Evolutionary conservation across 2,329 filamentous ascomycete genomes (phyloP).

Genomic region (Ascochyta lentis): DNA sequence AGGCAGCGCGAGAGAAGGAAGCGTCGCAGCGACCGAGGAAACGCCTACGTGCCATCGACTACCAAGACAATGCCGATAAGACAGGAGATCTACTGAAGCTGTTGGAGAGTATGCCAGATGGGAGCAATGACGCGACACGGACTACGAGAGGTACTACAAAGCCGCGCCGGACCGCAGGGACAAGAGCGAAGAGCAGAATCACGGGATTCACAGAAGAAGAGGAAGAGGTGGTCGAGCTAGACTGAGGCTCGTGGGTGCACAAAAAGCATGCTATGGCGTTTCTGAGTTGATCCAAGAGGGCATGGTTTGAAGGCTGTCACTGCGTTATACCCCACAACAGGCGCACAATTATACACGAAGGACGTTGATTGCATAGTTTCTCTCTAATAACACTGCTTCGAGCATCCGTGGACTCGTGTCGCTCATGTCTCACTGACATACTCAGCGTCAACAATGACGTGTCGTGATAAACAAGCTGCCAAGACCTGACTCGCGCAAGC

Average conservation of each 20-base stretch:
- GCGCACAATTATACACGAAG: neutral
- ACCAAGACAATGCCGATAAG: constrained; percentile 5
- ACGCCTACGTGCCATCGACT: constrained; percentile 37
- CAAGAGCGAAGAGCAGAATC: constrained; percentile 25
- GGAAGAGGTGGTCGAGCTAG: constrained; percentile 36
- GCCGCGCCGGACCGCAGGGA: constrained; percentile 8
- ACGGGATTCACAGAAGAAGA: constrained; percentile 31
- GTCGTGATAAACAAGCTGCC: constrained; percentile 14
- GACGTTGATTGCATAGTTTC: too few relatives aligned
- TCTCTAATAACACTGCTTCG: neutral
- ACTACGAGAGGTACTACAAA: constrained; percentile 14
- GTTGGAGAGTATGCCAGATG: neutral
- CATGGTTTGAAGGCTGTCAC: neutral
- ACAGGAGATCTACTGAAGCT: neutral
- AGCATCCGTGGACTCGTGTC: neutral
- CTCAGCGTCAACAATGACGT: neutral
- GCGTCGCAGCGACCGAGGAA: constrained; percentile 33
- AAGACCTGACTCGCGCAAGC: constrained; percentile 35
- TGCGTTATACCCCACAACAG: constrained; percentile 5
- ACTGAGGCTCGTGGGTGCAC: constrained; percentile 21
- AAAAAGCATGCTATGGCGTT: neutral
- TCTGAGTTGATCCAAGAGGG: neutral
- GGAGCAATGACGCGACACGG: neutral
- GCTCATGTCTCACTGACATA: neutral
- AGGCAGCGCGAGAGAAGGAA: constrained; percentile 24